Evolutionary conservation across 1,139 yeast species (phyloP).

Genomic region (Debaryomyces psychrophilus): DNA sequence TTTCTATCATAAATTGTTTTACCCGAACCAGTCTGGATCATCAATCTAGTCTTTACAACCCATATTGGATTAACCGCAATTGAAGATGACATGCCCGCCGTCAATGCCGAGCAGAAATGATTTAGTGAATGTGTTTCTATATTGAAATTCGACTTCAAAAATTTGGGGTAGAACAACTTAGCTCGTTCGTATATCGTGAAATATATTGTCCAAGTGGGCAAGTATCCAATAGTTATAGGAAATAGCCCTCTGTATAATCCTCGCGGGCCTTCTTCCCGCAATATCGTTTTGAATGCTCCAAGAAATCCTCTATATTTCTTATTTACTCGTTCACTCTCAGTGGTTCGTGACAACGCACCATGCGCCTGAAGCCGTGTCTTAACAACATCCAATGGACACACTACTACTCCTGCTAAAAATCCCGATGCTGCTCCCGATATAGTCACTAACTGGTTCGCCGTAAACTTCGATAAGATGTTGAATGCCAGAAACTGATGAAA

Average conservation of each 20-base stretch:
- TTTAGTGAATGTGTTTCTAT: conserved; percentile 51
- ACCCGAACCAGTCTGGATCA: conserved; percentile 75
- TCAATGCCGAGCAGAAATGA: conserved; percentile 79
- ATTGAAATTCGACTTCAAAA: conserved; percentile 31
- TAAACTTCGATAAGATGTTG: conserved; percentile 21
- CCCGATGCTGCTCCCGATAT: conserved; percentile 51
- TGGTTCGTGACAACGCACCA: conserved; percentile 25
- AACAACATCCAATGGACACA: conserved; percentile 52
- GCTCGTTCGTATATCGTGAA: conserved; percentile 86
- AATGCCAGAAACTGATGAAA: conserved; percentile 30
- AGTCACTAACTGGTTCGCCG: conserved; percentile 43
- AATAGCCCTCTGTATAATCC: conserved; percentile 91
- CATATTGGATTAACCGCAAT: conserved; percentile 93
- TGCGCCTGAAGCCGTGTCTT: conserved; percentile 52
- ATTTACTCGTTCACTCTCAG: conserved; percentile 1
- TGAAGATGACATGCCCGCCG: conserved; percentile 89
- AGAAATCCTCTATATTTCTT: conserved; percentile 57
- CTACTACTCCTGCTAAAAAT: conserved; percentile 49
- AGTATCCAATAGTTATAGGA: conserved; percentile 89
- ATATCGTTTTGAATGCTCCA: conserved; percentile 64
- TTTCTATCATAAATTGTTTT: conserved; percentile 37
- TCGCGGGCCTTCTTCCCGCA: conserved; percentile 73
- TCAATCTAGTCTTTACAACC: conserved; percentile 93
- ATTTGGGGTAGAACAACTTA: conserved; percentile 46
- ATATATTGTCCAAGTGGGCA: conserved; percentile 97